Base-by-base conservation (phyloP, 2,329 filamentous ascomycete species). In the Aspergillus hiratsukae region DNA sequence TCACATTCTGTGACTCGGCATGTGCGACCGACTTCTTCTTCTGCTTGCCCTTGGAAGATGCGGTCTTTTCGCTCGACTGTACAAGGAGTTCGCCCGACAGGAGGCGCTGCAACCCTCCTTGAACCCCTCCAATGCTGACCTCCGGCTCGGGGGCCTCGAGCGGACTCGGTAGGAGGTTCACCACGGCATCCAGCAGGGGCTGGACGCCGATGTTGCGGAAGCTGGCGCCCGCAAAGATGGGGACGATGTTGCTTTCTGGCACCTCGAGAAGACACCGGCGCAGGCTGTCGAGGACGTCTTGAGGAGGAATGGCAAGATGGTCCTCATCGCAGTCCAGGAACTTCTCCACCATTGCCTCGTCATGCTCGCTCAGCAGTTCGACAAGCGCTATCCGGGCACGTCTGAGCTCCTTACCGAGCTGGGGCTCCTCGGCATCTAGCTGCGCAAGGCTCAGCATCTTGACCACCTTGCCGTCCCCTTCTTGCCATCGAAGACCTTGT, bases 191-290 rank as follows among this genome's bases (percentile, higher is more conserved):
- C 53, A 97, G 82, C 23, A 99, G 79, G 28, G 92, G 91, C 71
- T 97, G 91, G 3, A 97, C 91, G 7, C 94, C 94, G 59, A 97
- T 90, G 62, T 97, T 96, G 45, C 89, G 86, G 73, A 97, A 91
- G 72, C 92, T 97, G 4, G 93, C 92, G 2, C 93, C 93, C 0
- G 90, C 90, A 73, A 96, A 95, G 0, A 97, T 83, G 0, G 93
- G 93, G 46, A 94, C 88, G 19, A 95, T 79, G n/a, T 77, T 79
- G 51, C 90, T 91, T 8, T 62, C 63, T 9, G 87, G 82, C 1
- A 86, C 84, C 49, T 61, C 53, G 11, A 87, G 79, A 5, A 96
- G 84, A 41, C 86, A 87, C 48, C 86, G 82, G 35, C 92, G 85
- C 31, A 99, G 82, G 59, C 88, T 89, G 53, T 85, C 80, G 58